Evolutionary conservation across 495 filamentous ascomycete species (phyloP).

Genomic region (Chaetomium fimeti): DNA sequence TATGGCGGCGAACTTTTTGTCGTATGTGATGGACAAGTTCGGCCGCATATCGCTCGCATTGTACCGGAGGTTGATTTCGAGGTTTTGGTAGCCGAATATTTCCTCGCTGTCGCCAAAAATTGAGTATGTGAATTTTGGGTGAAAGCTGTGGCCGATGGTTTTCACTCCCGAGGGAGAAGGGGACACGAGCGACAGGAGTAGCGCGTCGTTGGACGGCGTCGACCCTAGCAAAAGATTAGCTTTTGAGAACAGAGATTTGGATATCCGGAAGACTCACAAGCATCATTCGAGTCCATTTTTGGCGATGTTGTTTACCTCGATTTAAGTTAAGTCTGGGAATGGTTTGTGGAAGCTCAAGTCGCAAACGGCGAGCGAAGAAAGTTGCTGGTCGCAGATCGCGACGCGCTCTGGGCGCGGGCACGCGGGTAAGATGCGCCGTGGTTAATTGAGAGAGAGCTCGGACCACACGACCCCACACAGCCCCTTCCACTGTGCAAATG

Average conservation of each 20-base stretch:
- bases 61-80: slow-evolving; percentile 74
- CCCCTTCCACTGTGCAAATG: not conserved
- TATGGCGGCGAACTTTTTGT: slow-evolving; percentile 68
- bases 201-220: slow-evolving; percentile 68
- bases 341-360: not conserved
- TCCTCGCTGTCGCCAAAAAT: slow-evolving; percentile 89
- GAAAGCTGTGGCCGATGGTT: slow-evolving; percentile 61
- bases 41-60: slow-evolving; percentile 79
- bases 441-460: slow-evolving; percentile 11
- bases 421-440: not conserved
- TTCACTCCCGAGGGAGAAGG: slow-evolving; percentile 55
- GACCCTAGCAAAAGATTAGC: slow-evolving; percentile 57
- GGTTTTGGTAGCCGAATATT: slow-evolving; percentile 84
- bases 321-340: not conserved
- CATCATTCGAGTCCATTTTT: slow-evolving; percentile 26
- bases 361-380: not conserved
- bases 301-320: not conserved
- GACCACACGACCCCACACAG: not conserved
- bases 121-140: slow-evolving; percentile 83
- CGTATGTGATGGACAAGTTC: slow-evolving; percentile 66
- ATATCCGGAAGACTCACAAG: slow-evolving; percentile 21
- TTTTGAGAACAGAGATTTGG: not conserved
- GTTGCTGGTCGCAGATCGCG: not conserved
- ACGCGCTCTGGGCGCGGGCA: slow-evolving; percentile 13
- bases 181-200: slow-evolving; percentile 67